Conservation (phyloP, 2,329 filamentous ascomycete species). For the Colletotrichum lentis region DNA sequence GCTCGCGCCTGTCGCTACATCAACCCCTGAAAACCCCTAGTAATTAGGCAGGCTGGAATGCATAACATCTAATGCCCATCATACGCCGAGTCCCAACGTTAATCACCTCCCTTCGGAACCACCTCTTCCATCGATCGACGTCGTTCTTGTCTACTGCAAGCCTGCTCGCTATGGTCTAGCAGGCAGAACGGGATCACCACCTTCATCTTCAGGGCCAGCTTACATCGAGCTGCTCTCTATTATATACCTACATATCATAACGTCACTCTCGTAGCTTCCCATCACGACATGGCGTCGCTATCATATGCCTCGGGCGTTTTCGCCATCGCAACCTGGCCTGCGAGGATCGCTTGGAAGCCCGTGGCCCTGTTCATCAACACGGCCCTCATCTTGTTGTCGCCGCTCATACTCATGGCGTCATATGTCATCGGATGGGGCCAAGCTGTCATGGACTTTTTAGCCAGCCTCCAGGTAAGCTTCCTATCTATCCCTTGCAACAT, state of each 20-base stretch:
- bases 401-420: constrained; percentile 47
- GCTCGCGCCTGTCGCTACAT: constrained; percentile 11
- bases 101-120: neutral
- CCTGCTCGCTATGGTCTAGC: constrained; percentile 3
- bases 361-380: constrained; percentile 40
- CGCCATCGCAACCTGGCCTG: constrained; percentile 43
- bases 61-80: neutral
- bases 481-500: constrained; percentile 23
- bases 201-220: neutral
- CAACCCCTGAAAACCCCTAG: constrained; percentile 5
- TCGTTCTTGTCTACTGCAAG: neutral
- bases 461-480: constrained; percentile 49
- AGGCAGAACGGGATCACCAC: neutral
- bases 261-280: neutral
- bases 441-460: constrained; percentile 43
- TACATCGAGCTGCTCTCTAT: constrained; percentile 8
- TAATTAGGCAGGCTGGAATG: constrained; percentile 17
- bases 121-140: neutral
- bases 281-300: constrained; percentile 23
- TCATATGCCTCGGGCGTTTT: constrained; percentile 28
- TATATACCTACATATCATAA: neutral
- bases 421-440: constrained; percentile 42
- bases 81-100: neutral
- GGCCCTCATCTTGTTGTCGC: constrained; percentile 49
- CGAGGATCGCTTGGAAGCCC: constrained; percentile 46